Evolutionary conservation across 352 stramenopile species (phyloP).

Genomic region (Elongisporangium undulatum): DNA sequence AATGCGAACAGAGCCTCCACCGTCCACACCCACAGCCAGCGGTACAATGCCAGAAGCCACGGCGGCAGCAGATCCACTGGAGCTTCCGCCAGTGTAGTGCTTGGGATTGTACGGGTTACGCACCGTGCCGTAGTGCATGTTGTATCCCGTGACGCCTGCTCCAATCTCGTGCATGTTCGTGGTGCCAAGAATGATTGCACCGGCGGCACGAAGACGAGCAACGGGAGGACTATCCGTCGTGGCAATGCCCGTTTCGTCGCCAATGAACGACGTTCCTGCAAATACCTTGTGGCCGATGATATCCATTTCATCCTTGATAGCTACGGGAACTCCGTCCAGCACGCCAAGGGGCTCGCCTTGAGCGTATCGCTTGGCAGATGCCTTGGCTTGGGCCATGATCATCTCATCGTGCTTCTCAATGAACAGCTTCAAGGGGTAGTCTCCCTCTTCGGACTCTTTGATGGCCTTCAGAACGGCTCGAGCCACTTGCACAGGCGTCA

Average conservation of each 20-base stretch:
- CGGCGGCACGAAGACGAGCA: slow-evolving; percentile 50
- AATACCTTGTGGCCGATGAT: slow-evolving; percentile 65
- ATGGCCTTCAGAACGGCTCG: slow-evolving; percentile 56
- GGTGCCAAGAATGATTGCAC: slow-evolving; percentile 85
- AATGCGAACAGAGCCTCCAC: slow-evolving; percentile 88
- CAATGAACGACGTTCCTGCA: slow-evolving; percentile 76
- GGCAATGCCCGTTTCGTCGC: slow-evolving; percentile 34
- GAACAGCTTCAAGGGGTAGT: slow-evolving; percentile 61
- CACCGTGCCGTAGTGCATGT: slow-evolving; percentile 63
- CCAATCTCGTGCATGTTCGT: slow-evolving; percentile 91
- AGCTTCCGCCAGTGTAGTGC: slow-evolving; percentile 89
- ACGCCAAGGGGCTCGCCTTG: slow-evolving; percentile 58
- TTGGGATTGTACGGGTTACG: slow-evolving; percentile 85
- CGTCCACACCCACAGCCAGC: slow-evolving; percentile 83
- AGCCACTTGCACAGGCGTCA: slow-evolving; percentile 66
- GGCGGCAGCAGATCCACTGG: slow-evolving; percentile 83
- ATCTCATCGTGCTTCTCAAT: slow-evolving; percentile 69
- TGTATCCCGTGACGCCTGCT: slow-evolving; percentile 68
- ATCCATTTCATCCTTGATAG: slow-evolving; percentile 85
- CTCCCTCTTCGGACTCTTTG: slow-evolving; percentile 41
- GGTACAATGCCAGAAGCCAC: slow-evolving; percentile 87
- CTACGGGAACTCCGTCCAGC: slow-evolving; percentile 86
- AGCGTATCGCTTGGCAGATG: slow-evolving; percentile 68
- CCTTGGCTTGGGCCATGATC: slow-evolving; percentile 62
- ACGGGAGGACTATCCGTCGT: slow-evolving; percentile 49